phyloP scores from a whole-genome alignment of 1,284 basidiomycete species.

The Sanghuangporus weigelae region DNA sequence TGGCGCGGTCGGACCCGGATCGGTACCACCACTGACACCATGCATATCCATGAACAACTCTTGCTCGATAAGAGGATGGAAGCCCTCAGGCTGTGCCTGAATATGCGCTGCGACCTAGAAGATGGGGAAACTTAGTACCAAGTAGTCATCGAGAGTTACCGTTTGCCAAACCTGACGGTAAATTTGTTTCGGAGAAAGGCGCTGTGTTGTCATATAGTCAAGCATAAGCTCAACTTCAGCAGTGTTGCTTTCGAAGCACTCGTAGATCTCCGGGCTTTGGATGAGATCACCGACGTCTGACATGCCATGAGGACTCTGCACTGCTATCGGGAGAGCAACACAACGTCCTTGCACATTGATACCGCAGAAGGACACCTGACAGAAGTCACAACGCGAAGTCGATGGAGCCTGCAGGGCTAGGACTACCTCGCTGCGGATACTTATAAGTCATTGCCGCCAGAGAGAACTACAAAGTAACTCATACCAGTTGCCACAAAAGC shows the following conservation, averaged over 20 bases:
- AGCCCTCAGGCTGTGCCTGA: constrained; percentile 53
- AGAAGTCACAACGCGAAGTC: constrained; percentile 75
- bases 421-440: constrained; percentile 53
- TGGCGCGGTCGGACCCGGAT: constrained; percentile 50
- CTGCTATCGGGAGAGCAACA: constrained; percentile 45
- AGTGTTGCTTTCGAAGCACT: constrained; percentile 67
- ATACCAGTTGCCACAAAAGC: constrained; percentile 71
- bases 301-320: constrained; percentile 66
- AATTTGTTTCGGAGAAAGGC: constrained; percentile 58
- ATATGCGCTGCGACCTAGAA: constrained; percentile 56
- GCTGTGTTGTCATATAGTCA: constrained; percentile 60
- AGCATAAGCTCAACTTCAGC: constrained; percentile 76
- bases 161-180: too few species aligned
- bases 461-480: constrained; percentile 17
- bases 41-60: constrained; percentile 67
- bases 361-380: constrained; percentile 72
- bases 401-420: constrained; percentile 62
- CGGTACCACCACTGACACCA: constrained; percentile 41
- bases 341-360: constrained; percentile 68
- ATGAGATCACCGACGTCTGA: constrained; percentile 63
- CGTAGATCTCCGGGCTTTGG: constrained; percentile 67
- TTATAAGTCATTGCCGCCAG: constrained; percentile 6
- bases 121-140: not conserved
- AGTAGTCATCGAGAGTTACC: too few species aligned
- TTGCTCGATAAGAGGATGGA: constrained; percentile 57